Evolutionary conservation across 208 protist species (phyloP), one percentile per base, ranked within the genome.

Genomic region (Vickermania ingenoplastis): DNA sequence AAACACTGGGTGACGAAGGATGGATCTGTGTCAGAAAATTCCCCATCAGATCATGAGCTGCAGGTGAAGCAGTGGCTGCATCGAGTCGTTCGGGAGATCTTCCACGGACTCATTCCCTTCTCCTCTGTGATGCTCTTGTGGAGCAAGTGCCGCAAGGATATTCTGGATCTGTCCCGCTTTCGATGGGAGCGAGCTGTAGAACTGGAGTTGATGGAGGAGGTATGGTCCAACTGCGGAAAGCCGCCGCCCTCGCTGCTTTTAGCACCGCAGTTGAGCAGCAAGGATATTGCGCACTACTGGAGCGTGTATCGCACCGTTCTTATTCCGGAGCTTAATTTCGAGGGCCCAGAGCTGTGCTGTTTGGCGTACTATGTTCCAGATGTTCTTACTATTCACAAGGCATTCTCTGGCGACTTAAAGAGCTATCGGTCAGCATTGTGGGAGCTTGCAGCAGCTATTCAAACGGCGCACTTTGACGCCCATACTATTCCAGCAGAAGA

Each of bases 231-330:
- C 26, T 31, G 57, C 25, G 78, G 80, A 36, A 61, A 25, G 29
- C 65, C 71, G 3, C 84, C 84, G 25, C 5, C 31, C 1, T 60
- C 50, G 3, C 63, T 88, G 26, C 14, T 31, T 57, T 84, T 78
- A 4, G 75, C 78, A 5, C 80, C 84, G n/a, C 59, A 70, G 2
- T 29, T 77, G 3, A 69, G 68, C 25, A 56, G 57, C 5, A 26
- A 36, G 0, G 69, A 61, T 2, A 84, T 91, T 57, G 68, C 72
- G 0, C 69, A 73, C 41, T 91, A 91, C 63, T 91, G 84, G 84
- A 73, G 69, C 28, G 63, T 73, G 50, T 88, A 75, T 41, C 75
- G 79, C 57, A 63, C 55, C 22, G 24, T 82, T 14, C 41, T 91
- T 11, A 55, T 62, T 57, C 84, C 84, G 1, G 78, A 83, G 53